Evolutionary conservation across 148 eudicot species (phyloP).

Genomic region (Camellia japonica): DNA sequence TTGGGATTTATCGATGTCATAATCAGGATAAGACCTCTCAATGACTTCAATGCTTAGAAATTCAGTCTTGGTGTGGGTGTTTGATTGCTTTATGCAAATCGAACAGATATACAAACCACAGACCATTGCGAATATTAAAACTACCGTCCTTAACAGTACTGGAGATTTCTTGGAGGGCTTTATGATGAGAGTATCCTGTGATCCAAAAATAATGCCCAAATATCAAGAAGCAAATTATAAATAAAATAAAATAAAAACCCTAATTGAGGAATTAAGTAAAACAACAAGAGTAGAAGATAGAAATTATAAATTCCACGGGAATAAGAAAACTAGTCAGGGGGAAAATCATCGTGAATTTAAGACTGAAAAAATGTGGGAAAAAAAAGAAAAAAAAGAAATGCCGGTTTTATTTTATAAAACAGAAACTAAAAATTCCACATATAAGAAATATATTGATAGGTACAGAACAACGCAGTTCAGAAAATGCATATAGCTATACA

Average conservation of each 20-base stretch:
- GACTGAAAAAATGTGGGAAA: neutral
- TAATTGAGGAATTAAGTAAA: neutral
- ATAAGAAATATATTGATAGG: neutral
- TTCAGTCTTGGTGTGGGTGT: slow-evolving; percentile 27
- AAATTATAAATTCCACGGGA: neutral
- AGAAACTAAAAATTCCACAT: neutral
- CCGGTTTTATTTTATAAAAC: neutral
- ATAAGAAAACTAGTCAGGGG: neutral
- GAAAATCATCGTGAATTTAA: neutral
- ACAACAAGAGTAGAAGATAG: neutral
- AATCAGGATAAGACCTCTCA: slow-evolving; percentile 31
- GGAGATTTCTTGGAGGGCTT: slow-evolving; percentile 71
- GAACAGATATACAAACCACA: slow-evolving; percentile 77
- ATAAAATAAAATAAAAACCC: neutral
- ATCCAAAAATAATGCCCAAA: slow-evolving; percentile 17
- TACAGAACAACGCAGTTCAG: neutral
- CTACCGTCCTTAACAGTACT: slow-evolving; percentile 49
- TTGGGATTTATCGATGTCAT: slow-evolving; percentile 25
- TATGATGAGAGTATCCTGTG: slow-evolving; percentile 53
- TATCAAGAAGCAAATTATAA: slow-evolving; percentile 8
- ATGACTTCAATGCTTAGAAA: slow-evolving; percentile 38
- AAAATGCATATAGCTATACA: neutral
- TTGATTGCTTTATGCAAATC: slow-evolving; percentile 65
- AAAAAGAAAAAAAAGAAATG: neutral
- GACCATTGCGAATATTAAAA: slow-evolving; percentile 55